phyloP scores from a whole-genome alignment of 1,284 basidiomycete species.

The Termitomyces sp. region DNA sequence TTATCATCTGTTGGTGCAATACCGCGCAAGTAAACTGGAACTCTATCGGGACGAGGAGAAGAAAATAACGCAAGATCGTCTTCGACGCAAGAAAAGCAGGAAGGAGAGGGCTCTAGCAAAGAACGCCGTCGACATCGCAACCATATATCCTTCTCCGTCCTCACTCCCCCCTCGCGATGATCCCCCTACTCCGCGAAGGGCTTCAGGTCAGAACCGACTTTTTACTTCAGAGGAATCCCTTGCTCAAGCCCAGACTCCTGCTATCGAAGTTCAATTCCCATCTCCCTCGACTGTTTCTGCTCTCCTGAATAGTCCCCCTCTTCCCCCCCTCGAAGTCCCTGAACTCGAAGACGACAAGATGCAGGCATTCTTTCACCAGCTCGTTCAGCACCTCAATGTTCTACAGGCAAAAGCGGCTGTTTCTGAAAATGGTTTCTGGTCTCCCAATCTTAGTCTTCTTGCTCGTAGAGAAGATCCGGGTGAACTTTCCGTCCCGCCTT shows the following conservation, averaged over 20 bases:
- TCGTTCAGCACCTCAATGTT: constrained; percentile 73
- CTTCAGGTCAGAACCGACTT: constrained; percentile 26
- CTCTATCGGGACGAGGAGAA: constrained; percentile 53
- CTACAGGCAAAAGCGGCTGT: constrained; percentile 46
- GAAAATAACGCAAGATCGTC: constrained; percentile 27
- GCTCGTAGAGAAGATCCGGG: not conserved
- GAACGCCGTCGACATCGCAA: not conserved
- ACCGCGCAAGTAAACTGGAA: constrained; percentile 67
- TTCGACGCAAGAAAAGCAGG: constrained; percentile 27
- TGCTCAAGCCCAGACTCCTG: constrained; percentile 6
- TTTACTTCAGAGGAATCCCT: constrained; percentile 13
- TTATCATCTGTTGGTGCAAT: constrained; percentile 80
- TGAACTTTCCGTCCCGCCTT: constrained; percentile 4
- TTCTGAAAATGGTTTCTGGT: constrained; percentile 14
- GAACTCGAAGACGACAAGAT: constrained; percentile 65
- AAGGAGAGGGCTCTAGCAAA: constrained; percentile 19
- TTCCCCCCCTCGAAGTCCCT: constrained; percentile 39
- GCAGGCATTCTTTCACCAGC: constrained; percentile 76
- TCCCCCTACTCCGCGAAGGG: constrained; percentile 58
- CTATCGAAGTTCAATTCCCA: constrained; percentile 26
- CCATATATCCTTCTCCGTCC: constrained; percentile 24
- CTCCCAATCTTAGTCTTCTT: constrained; percentile 18
- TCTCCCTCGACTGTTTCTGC: constrained; percentile 23
- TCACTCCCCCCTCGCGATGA: constrained; percentile 47
- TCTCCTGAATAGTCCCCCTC: constrained; percentile 21